Conservation (phyloP, 306 rosid genomes). For the Benincasa hispida region DNA sequence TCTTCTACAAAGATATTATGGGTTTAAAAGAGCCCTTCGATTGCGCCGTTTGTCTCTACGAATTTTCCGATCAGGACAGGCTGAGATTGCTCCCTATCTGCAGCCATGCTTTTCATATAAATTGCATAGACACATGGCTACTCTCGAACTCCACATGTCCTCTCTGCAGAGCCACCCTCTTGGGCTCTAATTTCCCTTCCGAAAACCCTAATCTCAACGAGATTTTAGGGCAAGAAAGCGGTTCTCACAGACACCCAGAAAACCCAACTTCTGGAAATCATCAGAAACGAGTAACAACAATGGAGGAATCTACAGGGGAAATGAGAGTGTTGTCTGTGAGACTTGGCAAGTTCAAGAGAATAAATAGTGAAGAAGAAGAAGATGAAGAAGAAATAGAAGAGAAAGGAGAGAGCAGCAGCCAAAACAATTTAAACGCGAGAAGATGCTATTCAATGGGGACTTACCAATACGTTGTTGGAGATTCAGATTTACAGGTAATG, state of each 20-base stretch:
- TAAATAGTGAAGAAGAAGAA: conserved; percentile 12
- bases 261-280: conserved; percentile 7
- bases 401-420: conserved; percentile 13
- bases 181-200: conserved; percentile 9
- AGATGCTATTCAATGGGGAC: conserved; percentile 94
- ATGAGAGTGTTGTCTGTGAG: conserved; percentile 65
- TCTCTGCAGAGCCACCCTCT: conserved; percentile 57
- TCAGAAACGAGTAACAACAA: conserved; percentile 3
- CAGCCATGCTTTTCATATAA: conserved; percentile 73
- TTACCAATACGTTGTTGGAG: conserved; percentile 54
- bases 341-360: conserved; percentile 62
- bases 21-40: conserved; percentile 68
- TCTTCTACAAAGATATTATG: conserved; percentile 45
- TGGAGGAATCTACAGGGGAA: conserved; percentile 23
- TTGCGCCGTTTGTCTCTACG: conserved; percentile 74
- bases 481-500: conserved; percentile 44
- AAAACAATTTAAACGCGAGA: conserved; percentile 40
- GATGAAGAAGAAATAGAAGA: conserved; percentile 21
- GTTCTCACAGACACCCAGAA: not conserved
- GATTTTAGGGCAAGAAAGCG: conserved; percentile 23
- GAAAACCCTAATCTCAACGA: conserved; percentile 28
- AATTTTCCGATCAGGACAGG: conserved; percentile 46
- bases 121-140: conserved; percentile 86
- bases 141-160: conserved; percentile 83
- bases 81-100: conserved; percentile 69